Conservation (phyloP, 2,329 filamentous ascomycete species). For the Apiospora marii region DNA sequence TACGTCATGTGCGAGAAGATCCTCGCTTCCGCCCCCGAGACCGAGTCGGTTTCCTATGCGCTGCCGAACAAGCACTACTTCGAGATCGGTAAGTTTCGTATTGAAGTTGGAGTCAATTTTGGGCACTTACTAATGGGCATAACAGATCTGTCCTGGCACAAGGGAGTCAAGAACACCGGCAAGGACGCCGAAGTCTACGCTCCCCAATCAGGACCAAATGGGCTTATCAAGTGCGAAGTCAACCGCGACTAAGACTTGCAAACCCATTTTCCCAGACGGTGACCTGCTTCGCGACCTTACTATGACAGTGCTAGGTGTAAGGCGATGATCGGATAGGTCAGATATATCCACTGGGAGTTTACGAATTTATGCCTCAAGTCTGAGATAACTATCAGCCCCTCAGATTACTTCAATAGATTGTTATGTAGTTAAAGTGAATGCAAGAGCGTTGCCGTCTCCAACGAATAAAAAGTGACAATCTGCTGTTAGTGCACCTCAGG, state of each 20-base stretch:
- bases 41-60: constrained; percentile 79
- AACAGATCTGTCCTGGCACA: constrained; percentile 93
- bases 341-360: background rate
- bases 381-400: background rate
- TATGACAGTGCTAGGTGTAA: background rate
- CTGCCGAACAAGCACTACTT: constrained; percentile 99
- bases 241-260: constrained; percentile 52
- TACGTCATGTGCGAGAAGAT: constrained; percentile 97
- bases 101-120: background rate
- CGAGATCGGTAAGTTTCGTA: constrained; percentile 77
- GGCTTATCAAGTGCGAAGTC: constrained; percentile 94
- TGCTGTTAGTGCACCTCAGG: background rate
- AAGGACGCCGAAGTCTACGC: constrained; percentile 95
- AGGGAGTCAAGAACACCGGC: constrained; percentile 92
- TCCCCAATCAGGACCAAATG: constrained; percentile 91
- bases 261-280: background rate
- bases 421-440: background rate
- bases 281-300: background rate
- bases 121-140: background rate
- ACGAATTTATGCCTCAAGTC: constrained; percentile 7
- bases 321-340: background rate
- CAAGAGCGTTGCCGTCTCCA: background rate
- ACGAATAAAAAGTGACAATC: background rate
- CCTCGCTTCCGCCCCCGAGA: constrained; percentile 74
- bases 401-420: background rate